Base-by-base conservation (phyloP, 1,284 basidiomycete genomes). In the Ceratobasidium sp. region DNA sequence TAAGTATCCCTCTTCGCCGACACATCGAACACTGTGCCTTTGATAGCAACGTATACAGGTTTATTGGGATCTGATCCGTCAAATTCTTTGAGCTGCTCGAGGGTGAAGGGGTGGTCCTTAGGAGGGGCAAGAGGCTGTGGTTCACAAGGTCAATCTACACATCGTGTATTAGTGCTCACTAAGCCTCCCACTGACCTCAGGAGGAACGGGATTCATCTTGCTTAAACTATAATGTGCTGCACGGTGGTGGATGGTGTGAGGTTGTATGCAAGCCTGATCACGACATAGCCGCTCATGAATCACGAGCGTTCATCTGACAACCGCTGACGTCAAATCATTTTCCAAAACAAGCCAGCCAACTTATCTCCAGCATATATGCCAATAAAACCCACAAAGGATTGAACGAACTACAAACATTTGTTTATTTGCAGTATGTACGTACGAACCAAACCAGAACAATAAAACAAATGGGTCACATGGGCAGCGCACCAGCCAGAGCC, bases 11-110 rank as follows among this genome's bases (percentile, higher is more conserved):
- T 82, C 79, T 95, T 95, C 67, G 84, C 84, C 0, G 89, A 82
- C n/a, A 97, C 95, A 79, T 96, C 93, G 80, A 96, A 96, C 13
- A 96, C 85, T 0, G 88, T 90, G 91, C 93, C 93, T 84, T 96
- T 97, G 80, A 96, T 94, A 55, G 92, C 89, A 44, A 97, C 92
- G 77, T 93, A 95, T 69, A 97, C 92, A 0, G 92, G 92, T 78
- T 88, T 88, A 46, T 80, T 78, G 0, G 84, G 77, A 73, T 89
- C 86, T 0, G 85, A 83, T 11, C 94, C 94, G 81, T 95, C 88
- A 79, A 84, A 95, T 78, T 85, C 78, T 71, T 84, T 88, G 74
- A 97, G 84, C 78, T 92, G 82, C 73, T 87, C 88, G 23, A 86
- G 82, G 0, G 91, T 93, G 82, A 88, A 91, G 0, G 91, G 89